Evolutionary conservation across 768 basidiomycete species (phyloP).

Genomic region (Chalciporus chontae): DNA sequence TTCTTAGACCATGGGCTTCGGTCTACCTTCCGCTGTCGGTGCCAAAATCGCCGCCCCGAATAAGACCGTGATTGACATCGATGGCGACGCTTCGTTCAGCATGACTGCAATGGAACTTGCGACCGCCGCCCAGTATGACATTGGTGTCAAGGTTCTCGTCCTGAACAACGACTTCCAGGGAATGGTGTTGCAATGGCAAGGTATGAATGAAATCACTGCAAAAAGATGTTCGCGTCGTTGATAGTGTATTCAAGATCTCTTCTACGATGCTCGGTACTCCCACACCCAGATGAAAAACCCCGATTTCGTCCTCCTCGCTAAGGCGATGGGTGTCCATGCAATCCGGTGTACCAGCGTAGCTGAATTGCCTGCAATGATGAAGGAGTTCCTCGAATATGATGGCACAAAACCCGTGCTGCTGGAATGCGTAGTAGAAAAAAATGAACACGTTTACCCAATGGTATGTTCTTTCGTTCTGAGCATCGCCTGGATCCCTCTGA

Average conservation of each 20-base stretch:
- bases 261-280: slow-evolving; percentile 95
- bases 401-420: slow-evolving; percentile 81
- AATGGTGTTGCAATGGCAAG: slow-evolving; percentile 99
- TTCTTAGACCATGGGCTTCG: slow-evolving; percentile 93
- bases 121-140: slow-evolving; percentile 86
- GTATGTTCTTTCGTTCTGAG: slow-evolving; percentile 35
- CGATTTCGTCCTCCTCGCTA: slow-evolving; percentile 86
- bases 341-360: slow-evolving; percentile 66
- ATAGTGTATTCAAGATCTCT: slow-evolving; percentile 58
- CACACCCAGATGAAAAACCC: slow-evolving; percentile 96
- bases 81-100: slow-evolving; percentile 97
- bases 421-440: slow-evolving; percentile 83
- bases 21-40: slow-evolving; percentile 90
- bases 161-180: slow-evolving; percentile 98
- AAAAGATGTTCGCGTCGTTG: no score
- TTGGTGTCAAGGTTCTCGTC: slow-evolving; percentile 92
- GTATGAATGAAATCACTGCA: slow-evolving; percentile 36
- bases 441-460: slow-evolving; percentile 92
- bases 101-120: slow-evolving; percentile 99
- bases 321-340: slow-evolving; percentile 90
- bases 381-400: slow-evolving; percentile 97
- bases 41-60: slow-evolving; percentile 95
- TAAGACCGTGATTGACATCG: slow-evolving; percentile 93
- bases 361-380: slow-evolving; percentile 94
- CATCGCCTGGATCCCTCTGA: not conserved